These are phyloP conservation scores for Croton setiger DNA, from an alignment of 441 rosid species.

Conservation along the genomic window DNA sequence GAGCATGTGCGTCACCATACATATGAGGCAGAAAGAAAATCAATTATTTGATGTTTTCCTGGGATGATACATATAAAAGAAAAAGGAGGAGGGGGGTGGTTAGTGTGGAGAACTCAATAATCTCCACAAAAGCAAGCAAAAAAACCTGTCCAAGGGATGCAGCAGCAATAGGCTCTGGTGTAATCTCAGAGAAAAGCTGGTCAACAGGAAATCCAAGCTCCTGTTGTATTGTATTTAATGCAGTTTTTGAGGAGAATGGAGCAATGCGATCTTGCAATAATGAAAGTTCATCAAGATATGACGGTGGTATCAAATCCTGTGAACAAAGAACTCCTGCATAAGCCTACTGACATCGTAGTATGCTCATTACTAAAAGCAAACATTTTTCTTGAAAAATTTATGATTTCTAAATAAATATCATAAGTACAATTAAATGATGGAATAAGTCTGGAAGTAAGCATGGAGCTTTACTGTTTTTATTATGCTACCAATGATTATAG, in stretches of 20 bases:
- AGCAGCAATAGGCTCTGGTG: slow-evolving; percentile 88
- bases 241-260: slow-evolving; percentile 83
- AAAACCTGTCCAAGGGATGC: slow-evolving; percentile 95
- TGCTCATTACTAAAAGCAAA: neutral
- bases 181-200: slow-evolving; percentile 76
- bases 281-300: slow-evolving; percentile 82
- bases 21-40: slow-evolving; percentile 1
- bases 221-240: slow-evolving; percentile 68
- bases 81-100: neutral
- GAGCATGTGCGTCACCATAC: neutral
- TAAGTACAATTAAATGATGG: neutral
- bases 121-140: neutral
- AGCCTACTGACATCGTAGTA: slow-evolving; percentile 1
- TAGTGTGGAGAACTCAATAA: too few species aligned
- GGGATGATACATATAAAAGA: neutral
- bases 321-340: neutral
- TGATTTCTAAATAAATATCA: neutral
- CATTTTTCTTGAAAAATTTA: neutral
- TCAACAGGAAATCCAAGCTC: slow-evolving; percentile 73
- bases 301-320: slow-evolving; percentile 86
- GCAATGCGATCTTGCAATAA: slow-evolving; percentile 82
- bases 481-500: neutral
- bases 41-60: slow-evolving; percentile 12
- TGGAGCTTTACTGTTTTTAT: neutral
- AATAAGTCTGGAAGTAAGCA: neutral